phyloP scores from a whole-genome alignment of 2,329 filamentous ascomycete species.

The Paraphoma sp. region DNA sequence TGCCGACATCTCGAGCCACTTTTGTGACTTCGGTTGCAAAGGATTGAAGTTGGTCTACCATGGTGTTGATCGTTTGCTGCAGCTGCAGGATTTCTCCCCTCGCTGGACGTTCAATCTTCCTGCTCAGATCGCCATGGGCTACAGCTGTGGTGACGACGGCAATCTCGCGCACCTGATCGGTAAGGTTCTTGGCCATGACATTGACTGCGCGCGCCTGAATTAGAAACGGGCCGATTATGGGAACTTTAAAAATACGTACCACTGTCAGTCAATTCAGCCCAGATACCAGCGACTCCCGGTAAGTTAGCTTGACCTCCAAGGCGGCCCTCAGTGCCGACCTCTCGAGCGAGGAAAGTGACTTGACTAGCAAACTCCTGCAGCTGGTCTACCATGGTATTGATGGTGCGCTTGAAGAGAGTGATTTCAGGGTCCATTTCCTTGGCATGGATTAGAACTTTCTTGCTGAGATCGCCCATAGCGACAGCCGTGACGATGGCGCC shows the following conservation, averaged over 20 bases:
- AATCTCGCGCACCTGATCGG: constrained; percentile 96
- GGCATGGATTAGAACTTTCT: constrained; percentile 94
- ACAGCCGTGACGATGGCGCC: constrained; percentile 97
- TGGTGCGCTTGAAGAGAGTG: constrained; percentile 95
- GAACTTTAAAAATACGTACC: constrained; percentile 45
- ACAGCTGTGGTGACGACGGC: constrained; percentile 96
- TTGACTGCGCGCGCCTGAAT: constrained; percentile 68
- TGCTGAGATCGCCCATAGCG: constrained; percentile 91
- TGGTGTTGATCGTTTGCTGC: constrained; percentile 82
- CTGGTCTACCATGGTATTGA: constrained; percentile 99
- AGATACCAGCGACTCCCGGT: constrained; percentile 92
- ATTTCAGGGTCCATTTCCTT: constrained; percentile 99
- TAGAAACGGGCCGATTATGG: constrained; percentile 33
- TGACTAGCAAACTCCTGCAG: constrained; percentile 96
- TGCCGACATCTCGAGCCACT: constrained; percentile 69
- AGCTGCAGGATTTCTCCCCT: constrained; percentile 93
- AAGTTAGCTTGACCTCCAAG: constrained; percentile 94
- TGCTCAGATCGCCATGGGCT: constrained; percentile 89
- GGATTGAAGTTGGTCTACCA: constrained; percentile 71
- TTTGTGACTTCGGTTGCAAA: constrained; percentile 71
- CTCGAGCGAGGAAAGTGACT: constrained; percentile 90
- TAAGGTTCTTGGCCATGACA: constrained; percentile 97
- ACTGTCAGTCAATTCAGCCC: constrained; percentile 86
- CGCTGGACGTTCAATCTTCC: constrained; percentile 94
- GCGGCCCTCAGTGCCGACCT: constrained; percentile 94